Percentiles rank a stretch among this genome's conserved stretches.
phyloP scores from a whole-genome alignment of 2,329 filamentous ascomycete species.

The Fusarium chaquense region DNA sequence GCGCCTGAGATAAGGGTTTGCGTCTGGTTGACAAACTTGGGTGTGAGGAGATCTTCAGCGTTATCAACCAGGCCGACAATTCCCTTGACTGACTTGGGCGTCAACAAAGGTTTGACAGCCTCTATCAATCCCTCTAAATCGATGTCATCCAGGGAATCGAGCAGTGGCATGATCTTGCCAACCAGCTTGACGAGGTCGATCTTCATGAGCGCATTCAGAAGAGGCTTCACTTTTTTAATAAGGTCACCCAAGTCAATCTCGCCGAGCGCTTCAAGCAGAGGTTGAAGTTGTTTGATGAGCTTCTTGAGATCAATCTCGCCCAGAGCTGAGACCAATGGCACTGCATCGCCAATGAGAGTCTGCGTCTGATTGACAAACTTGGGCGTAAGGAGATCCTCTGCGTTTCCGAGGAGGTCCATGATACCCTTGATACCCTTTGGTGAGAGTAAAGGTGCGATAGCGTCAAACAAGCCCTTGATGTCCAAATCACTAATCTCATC shows the following conservation, averaged over 20 bases:
- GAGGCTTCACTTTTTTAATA: slow-evolving; percentile 48
- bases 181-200: slow-evolving; percentile 50
- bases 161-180: slow-evolving; percentile 49
- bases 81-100: slow-evolving; percentile 51
- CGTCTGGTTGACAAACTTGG: slow-evolving; percentile 57
- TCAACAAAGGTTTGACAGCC: slow-evolving; percentile 52
- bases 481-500: slow-evolving; percentile 50
- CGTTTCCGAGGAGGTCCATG: slow-evolving; percentile 52
- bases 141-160: slow-evolving; percentile 50
- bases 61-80: slow-evolving; percentile 54
- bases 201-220: slow-evolving; percentile 48
- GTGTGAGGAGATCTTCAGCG: slow-evolving; percentile 54
- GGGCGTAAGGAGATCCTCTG: slow-evolving; percentile 50
- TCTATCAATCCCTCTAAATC: slow-evolving; percentile 53
- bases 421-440: slow-evolving; percentile 51
- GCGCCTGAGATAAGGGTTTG: slow-evolving; percentile 55
- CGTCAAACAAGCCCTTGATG: slow-evolving; percentile 50
- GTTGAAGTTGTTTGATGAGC: slow-evolving; percentile 49
- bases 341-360: slow-evolving; percentile 52
- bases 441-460: slow-evolving; percentile 52
- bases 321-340: slow-evolving; percentile 54
- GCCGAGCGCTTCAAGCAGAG: slow-evolving; percentile 50
- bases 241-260: slow-evolving; percentile 52
- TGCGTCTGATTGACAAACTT: slow-evolving; percentile 51
- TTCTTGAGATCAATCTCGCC: slow-evolving; percentile 52